Evolutionary conservation across 805 yeast genomes (phyloP).

Genomic region (Candida rishiriensis): DNA sequence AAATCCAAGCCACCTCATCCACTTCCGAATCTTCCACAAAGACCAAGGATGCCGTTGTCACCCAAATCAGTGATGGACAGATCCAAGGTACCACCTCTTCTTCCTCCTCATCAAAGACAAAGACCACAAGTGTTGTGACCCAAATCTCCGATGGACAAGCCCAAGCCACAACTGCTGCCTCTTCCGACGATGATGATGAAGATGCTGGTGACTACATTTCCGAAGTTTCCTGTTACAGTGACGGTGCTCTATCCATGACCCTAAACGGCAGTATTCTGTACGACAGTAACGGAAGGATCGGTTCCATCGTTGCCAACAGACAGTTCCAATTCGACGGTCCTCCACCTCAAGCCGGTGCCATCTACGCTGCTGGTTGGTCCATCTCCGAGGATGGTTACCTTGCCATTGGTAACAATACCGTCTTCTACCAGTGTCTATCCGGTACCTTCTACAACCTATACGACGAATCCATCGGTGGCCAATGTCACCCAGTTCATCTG

Average conservation of each 20-base stretch:
- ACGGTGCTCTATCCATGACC: conserved; percentile 39
- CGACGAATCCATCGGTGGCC: conserved; percentile 43
- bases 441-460: conserved; percentile 58
- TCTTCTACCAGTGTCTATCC: conserved; percentile 51
- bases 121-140: conserved; percentile 35
- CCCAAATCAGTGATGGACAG: conserved; percentile 43
- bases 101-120: conserved; percentile 5
- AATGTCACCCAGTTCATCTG: conserved; percentile 44
- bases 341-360: conserved; percentile 58
- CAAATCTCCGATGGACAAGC: conserved; percentile 60
- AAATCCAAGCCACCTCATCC: conserved; percentile 20
- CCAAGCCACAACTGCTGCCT: conserved; percentile 41
- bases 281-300: conserved; percentile 48
- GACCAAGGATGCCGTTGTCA: conserved; percentile 25
- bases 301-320: conserved; percentile 57
- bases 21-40: conserved; percentile 27
- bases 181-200: conserved; percentile 2
- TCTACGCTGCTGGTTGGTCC: conserved; percentile 50
- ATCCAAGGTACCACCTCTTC: conserved; percentile 29
- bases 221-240: conserved; percentile 32
- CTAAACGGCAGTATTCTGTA: conserved; percentile 39
- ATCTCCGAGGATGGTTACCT: conserved; percentile 41
- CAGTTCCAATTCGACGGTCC: conserved; percentile 67
- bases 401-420: conserved; percentile 43
- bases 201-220: conserved; percentile 21